These are phyloP conservation scores for Przewalskia tangutica DNA, from an alignment of 257 asterid genomes.

Conservation along the genomic window DNA sequence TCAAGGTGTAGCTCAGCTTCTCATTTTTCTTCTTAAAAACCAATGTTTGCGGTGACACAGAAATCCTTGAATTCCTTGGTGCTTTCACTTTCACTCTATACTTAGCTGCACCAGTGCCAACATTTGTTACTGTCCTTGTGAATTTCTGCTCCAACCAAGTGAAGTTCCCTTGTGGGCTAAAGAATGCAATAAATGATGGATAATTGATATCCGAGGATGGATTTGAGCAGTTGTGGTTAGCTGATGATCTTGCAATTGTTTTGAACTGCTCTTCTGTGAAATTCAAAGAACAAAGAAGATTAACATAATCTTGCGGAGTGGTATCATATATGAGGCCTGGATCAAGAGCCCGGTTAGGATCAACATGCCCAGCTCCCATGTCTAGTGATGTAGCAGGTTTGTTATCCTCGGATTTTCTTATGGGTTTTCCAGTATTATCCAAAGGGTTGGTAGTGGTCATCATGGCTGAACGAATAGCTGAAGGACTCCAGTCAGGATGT, in stretches of 20 bases:
- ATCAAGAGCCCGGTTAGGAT: not conserved
- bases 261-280: slow-evolving; percentile 3
- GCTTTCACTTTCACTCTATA: not conserved
- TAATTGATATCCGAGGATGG: slow-evolving; percentile 12
- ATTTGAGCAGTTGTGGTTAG: not conserved
- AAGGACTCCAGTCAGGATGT: slow-evolving; percentile 35
- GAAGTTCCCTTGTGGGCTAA: not conserved
- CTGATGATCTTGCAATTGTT: slow-evolving; percentile 3
- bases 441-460: slow-evolving; percentile 21
- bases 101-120: slow-evolving; percentile 6
- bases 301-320: not conserved
- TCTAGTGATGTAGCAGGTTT: not conserved
- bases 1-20: slow-evolving; percentile 4
- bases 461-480: slow-evolving; percentile 35
- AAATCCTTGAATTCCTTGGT: not conserved
- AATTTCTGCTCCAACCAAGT: not conserved
- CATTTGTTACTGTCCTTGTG: slow-evolving; percentile 9
- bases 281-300: not conserved
- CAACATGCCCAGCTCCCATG: slow-evolving; percentile 4
- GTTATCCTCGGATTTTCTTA: not conserved
- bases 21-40: slow-evolving; percentile 7
- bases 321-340: slow-evolving; percentile 6
- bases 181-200: slow-evolving; percentile 11
- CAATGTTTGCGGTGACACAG: not conserved
- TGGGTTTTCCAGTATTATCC: slow-evolving; percentile 13